A percentile compares a stretch with the other conserved stretches of the same genome.
phyloP scores from a whole-genome alignment of 140 eudicot species.

The Anethum foeniculum region DNA sequence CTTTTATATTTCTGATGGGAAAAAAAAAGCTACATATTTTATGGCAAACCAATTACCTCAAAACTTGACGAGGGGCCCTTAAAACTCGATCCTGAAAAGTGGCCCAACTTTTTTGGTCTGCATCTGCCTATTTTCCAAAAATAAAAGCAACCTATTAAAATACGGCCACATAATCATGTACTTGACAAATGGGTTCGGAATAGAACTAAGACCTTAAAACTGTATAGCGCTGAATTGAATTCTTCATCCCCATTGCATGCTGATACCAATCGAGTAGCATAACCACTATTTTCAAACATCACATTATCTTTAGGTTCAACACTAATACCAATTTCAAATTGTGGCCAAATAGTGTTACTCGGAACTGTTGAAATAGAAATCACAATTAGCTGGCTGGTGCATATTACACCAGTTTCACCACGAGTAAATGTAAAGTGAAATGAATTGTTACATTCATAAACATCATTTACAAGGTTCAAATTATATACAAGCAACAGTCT shows the following conservation, averaged over 20 bases:
- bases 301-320: slow-evolving; percentile 46
- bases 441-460: neutral
- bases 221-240: slow-evolving; percentile 22
- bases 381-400: neutral
- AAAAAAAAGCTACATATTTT: neutral
- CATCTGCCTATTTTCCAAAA: slow-evolving; percentile 50
- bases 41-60: slow-evolving; percentile 41
- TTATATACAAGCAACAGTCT: neutral
- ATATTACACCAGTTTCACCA: neutral
- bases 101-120: slow-evolving; percentile 71
- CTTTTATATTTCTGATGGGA: neutral
- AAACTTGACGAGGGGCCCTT: slow-evolving; percentile 65
- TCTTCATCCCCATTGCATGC: slow-evolving; percentile 26
- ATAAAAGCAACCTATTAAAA: neutral
- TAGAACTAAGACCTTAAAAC: slow-evolving; percentile 42
- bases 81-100: slow-evolving; percentile 56
- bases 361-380: neutral
- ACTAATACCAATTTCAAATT: slow-evolving; percentile 55
- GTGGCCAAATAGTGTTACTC: slow-evolving; percentile 65
- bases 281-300: slow-evolving; percentile 21
- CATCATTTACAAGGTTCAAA: neutral
- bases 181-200: neutral
- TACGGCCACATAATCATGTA: neutral
- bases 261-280: slow-evolving; percentile 27
- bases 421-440: neutral